Evolutionary conservation across 129 eudicot species (phyloP).

Genomic region (Flaveria ramosissima): DNA sequence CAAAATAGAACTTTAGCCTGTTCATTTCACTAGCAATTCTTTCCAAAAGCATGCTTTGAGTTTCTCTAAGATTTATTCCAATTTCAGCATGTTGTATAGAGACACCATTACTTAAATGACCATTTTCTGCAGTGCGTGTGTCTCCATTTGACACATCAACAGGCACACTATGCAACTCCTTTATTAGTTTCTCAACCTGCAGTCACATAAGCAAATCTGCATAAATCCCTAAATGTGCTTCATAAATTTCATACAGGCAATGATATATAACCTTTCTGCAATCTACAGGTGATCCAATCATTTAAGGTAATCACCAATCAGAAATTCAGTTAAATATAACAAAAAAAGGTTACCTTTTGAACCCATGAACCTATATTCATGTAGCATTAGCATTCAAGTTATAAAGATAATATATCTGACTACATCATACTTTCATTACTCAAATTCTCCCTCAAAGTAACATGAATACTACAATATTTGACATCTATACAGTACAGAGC

Average conservation of each 20-base stretch:
- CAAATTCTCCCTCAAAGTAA: neutral
- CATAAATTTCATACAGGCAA: constrained; percentile 4
- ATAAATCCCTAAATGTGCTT: constrained; percentile 10
- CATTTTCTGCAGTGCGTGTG: constrained; percentile 39
- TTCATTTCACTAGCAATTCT: constrained; percentile 99
- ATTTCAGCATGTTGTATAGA: constrained; percentile 72
- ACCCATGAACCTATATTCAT: neutral
- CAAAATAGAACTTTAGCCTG: constrained; percentile 85
- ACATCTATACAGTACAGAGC: neutral
- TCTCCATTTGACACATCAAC: constrained; percentile 80
- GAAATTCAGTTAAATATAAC: neutral
- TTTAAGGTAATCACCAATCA: neutral
- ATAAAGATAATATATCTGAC: neutral
- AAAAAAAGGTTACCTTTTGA: neutral
- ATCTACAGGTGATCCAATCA: neutral
- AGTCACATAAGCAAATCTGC: constrained; percentile 6
- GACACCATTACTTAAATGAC: constrained; percentile 66
- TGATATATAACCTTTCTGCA: neutral
- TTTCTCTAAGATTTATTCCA: constrained; percentile 74
- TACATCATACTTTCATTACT: neutral
- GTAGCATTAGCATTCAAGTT: neutral
- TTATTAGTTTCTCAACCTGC: constrained; percentile 89
- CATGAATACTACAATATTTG: neutral
- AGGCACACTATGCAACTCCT: constrained; percentile 88
- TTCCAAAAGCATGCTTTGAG: constrained; percentile 98